A percentile compares a stretch with the other conserved stretches of the same genome.
These are phyloP conservation scores for Cercophora sp. DNA, from an alignment of 495 filamentous ascomycete species.

Conservation along the genomic window DNA sequence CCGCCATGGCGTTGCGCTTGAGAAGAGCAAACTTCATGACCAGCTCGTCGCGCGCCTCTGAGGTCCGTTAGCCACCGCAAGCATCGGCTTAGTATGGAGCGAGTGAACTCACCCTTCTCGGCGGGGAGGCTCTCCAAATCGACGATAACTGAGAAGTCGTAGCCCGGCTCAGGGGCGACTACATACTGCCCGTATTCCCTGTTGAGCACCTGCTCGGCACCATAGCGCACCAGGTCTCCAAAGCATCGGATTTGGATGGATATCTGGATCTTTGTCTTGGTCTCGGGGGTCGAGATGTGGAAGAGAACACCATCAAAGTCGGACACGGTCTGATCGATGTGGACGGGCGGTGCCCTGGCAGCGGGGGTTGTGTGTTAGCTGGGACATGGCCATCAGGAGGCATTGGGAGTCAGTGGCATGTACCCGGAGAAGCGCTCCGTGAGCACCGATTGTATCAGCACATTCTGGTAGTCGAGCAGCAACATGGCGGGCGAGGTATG, in stretches of 20 bases:
- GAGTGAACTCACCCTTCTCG: slow-evolving; percentile 62
- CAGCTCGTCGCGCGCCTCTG: slow-evolving; percentile 77
- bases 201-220: slow-evolving; percentile 83
- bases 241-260: slow-evolving; percentile 94
- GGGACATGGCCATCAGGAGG: slow-evolving; percentile 12
- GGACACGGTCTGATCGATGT: slow-evolving; percentile 94
- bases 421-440: slow-evolving; percentile 93
- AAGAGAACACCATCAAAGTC: slow-evolving; percentile 98
- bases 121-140: slow-evolving; percentile 84
- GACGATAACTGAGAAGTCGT: slow-evolving; percentile 87
- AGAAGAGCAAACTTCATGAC: slow-evolving; percentile 80
- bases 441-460: slow-evolving; percentile 90
- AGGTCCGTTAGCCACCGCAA: slow-evolving; percentile 12
- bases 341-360: slow-evolving; percentile 69
- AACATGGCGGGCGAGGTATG: slow-evolving; percentile 62
- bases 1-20: slow-evolving; percentile 97
- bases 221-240: slow-evolving; percentile 85
- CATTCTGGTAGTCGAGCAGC: slow-evolving; percentile 98
- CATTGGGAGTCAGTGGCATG: slow-evolving; percentile 9
- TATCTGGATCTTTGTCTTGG: slow-evolving; percentile 86
- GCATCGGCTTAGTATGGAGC: no score
- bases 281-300: slow-evolving; percentile 92
- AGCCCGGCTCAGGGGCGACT: slow-evolving; percentile 78
- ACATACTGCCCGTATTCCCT: slow-evolving; percentile 94
- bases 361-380: not conserved